Evolutionary conservation across 495 filamentous ascomycete species (phyloP), one percentile per base, ranked within the genome.

Genomic region (Achaetomiella virescens): DNA sequence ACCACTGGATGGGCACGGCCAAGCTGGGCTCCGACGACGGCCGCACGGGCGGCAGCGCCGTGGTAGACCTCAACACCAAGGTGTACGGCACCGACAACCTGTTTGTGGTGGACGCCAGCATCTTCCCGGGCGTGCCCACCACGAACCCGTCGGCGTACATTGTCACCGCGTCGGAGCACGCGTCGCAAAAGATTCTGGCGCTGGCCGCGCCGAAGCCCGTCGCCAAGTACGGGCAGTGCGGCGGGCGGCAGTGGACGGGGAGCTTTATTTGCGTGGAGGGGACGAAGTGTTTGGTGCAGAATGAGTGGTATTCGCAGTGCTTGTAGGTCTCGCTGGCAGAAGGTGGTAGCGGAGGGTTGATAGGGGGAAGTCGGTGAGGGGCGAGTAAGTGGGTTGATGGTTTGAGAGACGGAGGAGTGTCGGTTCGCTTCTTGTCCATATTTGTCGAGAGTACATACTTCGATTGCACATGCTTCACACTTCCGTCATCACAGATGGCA

Each of bases 51-150:
- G 85, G 85, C 46, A 79, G 81, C n/a, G 63, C 76, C n/a, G 86
- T 89, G 25, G 85, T 89, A n/a, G 85, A 89, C 58, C 69, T 75
- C 37, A 78, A 87, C 74, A 78, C 84, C 50, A 79, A 81, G 67
- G 85, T 88, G 47, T 89, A 85, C 50, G 86, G 86, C 51, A 87
- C 79, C 9, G 80, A 85, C 61, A 88, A 88, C 71, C 70, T 89
- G 52, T 82, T 81, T 57, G 80, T 85, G 12, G 73, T 85, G 25
- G 82, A 85, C 62, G 82, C 75, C 17, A 79, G 75, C 22, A 81
- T 85, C 62, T 84, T 85, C 76, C 82, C 82, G 0, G 81, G 81
- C 38, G 77, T 78, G 53, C 73, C 79, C 22, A 77, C 80, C 9
- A 82, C 76, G 52, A 86, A 86, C 68, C 83, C 82, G 12, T 75